Base-by-base conservation (phyloP, 495 filamentous ascomycete species). In the Aspergillus nidulans region DNA sequence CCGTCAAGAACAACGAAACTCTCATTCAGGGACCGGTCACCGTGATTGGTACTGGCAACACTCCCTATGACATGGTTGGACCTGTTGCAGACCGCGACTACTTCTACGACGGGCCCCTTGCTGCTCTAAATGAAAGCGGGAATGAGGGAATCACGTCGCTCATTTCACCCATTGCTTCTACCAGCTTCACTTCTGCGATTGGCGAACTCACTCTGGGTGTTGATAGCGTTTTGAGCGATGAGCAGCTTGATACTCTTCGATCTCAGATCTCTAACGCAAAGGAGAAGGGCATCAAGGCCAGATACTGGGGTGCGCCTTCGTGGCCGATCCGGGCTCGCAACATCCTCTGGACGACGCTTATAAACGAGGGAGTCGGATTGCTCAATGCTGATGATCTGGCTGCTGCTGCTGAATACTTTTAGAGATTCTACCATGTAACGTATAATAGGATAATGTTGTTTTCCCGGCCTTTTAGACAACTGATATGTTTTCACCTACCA, bases 361-460 rank as follows among this genome's bases (percentile, higher is more conserved):
- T 87, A 19, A 66, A 72, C 32, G 86, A 89, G 59, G 88, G 87
- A 0, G 84, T 87, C 10, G 81, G 84, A 44, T 69, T 91, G 38
- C 68, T 95, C 46, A 92, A 91, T 69, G 89, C 85, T 0, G 89
- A 95, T 74, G 88, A 94, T 69, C 63, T 95, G 38, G 69, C 80
- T 57, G 81, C 71, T 32, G 83, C 77, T 23, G 66, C 74, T 6
- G 59, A 66, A 21, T 75, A 64, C 28, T 75, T 75, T 36, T 75
- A 51, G 50, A 19, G 18, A 13, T 13, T 9, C 40, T n/a, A 45
- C 43, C 36, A 28, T 44, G n/a, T 53, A 40, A 30, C 48, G 25
- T 49, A 16, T 39, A 15, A 12, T 23, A 34, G 23, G 16, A 38
- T 20, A 45, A 45, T 45, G 23, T 9, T 41, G 13, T 28, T 12